phyloP scores from a whole-genome alignment of 2,329 filamentous ascomycete species.

The Thelonectria blattea region DNA sequence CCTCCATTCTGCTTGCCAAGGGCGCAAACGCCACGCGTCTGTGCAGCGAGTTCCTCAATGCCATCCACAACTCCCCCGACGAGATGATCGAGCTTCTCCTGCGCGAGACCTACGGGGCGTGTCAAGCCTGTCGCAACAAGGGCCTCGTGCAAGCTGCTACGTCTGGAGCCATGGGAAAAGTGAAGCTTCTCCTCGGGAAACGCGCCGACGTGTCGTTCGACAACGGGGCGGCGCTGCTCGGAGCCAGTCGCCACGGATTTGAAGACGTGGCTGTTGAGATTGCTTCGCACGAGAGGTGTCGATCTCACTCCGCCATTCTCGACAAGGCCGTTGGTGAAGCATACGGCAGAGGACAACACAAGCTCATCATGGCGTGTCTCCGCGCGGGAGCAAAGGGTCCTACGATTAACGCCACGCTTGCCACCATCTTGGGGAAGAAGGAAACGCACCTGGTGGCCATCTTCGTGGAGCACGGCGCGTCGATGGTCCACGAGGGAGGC shows the following conservation, averaged over 20 bases:
- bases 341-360: slow-evolving; percentile 9
- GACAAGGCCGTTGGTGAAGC: slow-evolving; percentile 11
- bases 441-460: not conserved
- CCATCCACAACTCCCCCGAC: not conserved
- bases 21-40: slow-evolving; percentile 13
- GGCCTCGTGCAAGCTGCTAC: slow-evolving; percentile 5
- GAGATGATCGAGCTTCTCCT: slow-evolving; percentile 15
- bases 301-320: not conserved
- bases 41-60: slow-evolving; percentile 4
- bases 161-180: not conserved
- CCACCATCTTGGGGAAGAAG: not conserved
- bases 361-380: slow-evolving; percentile 1
- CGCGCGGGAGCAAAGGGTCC: slow-evolving; percentile 12
- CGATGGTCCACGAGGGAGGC: not conserved
- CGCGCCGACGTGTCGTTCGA: not conserved
- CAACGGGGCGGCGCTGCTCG: not conserved
- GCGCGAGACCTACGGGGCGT: slow-evolving; percentile 2
- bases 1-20: slow-evolving; percentile 15
- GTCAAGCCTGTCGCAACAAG: slow-evolving; percentile 12
- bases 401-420: slow-evolving; percentile 1
- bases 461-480: slow-evolving; percentile 4
- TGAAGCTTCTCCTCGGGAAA: slow-evolving; percentile 3
- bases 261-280: slow-evolving; percentile 6
- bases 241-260: not conserved
- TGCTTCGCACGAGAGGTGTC: not conserved